A percentile compares a stretch with the other conserved stretches of the same genome.
phyloP scores from a whole-genome alignment of 2,329 filamentous ascomycete genomes.

The Chaetothyriales sp. region DNA sequence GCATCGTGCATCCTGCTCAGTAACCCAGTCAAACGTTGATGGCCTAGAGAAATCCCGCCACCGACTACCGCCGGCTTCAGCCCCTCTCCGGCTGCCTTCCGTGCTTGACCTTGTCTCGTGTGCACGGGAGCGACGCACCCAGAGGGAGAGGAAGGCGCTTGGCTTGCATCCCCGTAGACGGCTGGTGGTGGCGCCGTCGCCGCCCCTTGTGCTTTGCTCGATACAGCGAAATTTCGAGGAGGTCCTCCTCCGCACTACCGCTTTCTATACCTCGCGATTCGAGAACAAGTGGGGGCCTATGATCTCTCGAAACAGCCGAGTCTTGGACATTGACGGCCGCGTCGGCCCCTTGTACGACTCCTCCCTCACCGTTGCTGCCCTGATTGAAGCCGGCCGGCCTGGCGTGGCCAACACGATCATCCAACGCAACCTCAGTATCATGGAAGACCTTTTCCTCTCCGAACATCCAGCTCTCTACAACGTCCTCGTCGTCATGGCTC shows the following conservation, averaged over 20 bases:
- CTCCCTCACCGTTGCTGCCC: conserved; percentile 1
- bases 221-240: neutral
- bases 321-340: neutral
- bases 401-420: conserved; percentile 1
- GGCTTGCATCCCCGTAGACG: neutral
- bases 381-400: conserved; percentile 2
- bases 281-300: conserved; percentile 1
- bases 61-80: neutral
- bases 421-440: neutral
- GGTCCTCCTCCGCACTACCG: neutral
- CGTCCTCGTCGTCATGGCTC: conserved; percentile 2
- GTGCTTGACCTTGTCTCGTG: neutral
- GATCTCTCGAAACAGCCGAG: neutral
- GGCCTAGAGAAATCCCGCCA: neutral
- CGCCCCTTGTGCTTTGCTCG: neutral
- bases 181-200: neutral
- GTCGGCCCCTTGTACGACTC: neutral
- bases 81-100: neutral
- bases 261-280: neutral
- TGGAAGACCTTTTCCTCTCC: conserved; percentile 1
- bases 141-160: neutral
- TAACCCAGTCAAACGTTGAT: neutral
- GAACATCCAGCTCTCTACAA: conserved; percentile 4
- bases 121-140: neutral
- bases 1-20: neutral